These are phyloP conservation scores for Bipolaris gigantea DNA, from an alignment of 2,329 filamentous ascomycete genomes.

Conservation along the genomic window DNA sequence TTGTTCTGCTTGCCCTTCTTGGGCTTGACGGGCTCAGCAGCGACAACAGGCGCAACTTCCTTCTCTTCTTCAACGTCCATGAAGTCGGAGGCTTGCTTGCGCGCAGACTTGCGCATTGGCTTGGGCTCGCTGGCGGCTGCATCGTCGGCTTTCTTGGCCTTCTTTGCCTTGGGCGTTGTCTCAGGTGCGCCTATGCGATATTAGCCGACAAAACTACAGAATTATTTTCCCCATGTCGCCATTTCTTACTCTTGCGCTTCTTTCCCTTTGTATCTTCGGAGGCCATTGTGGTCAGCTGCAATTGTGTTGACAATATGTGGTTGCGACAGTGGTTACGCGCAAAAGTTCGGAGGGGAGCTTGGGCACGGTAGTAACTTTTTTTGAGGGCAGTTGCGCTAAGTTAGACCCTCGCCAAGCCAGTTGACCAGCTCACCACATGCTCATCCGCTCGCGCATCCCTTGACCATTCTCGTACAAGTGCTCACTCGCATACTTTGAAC, in stretches of 20 bases:
- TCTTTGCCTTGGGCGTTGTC: constrained; percentile 43
- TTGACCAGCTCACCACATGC: constrained; percentile 2
- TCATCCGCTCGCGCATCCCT: background rate
- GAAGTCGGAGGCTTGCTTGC: constrained; percentile 44
- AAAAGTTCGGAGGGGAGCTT: constrained; percentile 40
- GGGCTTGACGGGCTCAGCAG: constrained; percentile 16
- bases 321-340: constrained; percentile 19
- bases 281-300: constrained; percentile 49
- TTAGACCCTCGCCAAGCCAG: constrained; percentile 21
- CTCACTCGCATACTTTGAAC: background rate
- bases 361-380: constrained; percentile 35
- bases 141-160: constrained; percentile 43
- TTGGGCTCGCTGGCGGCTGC: constrained; percentile 26
- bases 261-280: constrained; percentile 55
- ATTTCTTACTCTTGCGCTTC: constrained; percentile 56
- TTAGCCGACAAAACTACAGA: constrained; percentile 12
- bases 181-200: constrained; percentile 37
- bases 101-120: constrained; percentile 31
- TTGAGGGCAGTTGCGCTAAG: constrained; percentile 28
- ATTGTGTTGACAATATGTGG: constrained; percentile 13
- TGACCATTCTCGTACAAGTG: background rate
- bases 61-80: constrained; percentile 31
- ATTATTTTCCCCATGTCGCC: background rate
- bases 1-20: constrained; percentile 46
- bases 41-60: constrained; percentile 21